phyloP scores from a whole-genome alignment of 768 basidiomycete species.

The Boletus reticuloceps region DNA sequence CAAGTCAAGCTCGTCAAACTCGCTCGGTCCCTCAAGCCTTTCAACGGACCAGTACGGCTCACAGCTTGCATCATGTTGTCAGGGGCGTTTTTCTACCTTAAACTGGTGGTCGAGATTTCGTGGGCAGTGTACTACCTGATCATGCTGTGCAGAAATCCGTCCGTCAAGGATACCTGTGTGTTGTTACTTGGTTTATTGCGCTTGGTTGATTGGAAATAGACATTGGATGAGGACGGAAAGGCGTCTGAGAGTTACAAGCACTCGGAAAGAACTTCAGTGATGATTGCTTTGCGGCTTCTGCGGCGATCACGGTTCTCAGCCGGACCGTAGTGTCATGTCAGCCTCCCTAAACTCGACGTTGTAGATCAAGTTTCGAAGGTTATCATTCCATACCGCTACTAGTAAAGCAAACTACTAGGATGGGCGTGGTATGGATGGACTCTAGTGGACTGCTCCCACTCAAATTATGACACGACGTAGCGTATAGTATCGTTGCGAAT shows the following conservation, averaged over 20 bases:
- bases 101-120: constrained; percentile 24
- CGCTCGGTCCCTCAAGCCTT: constrained; percentile 23
- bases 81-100: constrained; percentile 28
- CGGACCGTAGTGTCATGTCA: no score
- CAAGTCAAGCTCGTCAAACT: constrained; percentile 31
- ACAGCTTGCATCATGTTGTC: constrained; percentile 23
- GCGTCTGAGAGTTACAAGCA: no score
- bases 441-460: neutral
- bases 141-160: constrained; percentile 27
- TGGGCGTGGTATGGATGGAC: neutral
- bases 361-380: no score
- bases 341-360: no score
- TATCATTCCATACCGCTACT: neutral
- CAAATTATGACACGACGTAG: neutral
- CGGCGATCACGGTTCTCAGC: no score
- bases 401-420: neutral
- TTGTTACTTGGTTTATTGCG: constrained; percentile 25
- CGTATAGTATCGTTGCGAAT: neutral
- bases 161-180: constrained; percentile 21
- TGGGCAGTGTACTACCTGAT: constrained; percentile 28
- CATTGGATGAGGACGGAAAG: no score
- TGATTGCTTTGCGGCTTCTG: no score
- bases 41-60: constrained; percentile 26
- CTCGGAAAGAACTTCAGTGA: no score
- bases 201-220: constrained; percentile 31